phyloP scores from a whole-genome alignment of 805 yeast genomes.

The Candida lessepsii region DNA sequence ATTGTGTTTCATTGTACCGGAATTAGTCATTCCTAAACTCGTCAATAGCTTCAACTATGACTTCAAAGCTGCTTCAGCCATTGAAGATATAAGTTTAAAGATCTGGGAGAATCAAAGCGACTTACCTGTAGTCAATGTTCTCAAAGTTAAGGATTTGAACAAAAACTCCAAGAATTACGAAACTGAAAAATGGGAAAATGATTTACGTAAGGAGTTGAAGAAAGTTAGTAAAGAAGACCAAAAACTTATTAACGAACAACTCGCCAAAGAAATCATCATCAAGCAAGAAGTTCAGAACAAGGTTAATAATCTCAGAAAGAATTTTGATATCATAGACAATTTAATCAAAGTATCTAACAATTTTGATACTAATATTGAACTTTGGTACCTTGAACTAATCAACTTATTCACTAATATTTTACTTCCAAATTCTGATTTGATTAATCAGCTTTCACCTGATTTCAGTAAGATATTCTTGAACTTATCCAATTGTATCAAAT shows the following conservation, averaged over 20 bases:
- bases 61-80: slow-evolving; percentile 36
- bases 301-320: slow-evolving; percentile 13
- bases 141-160: slow-evolving; percentile 46
- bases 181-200: slow-evolving; percentile 86
- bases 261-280: slow-evolving; percentile 58
- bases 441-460: slow-evolving; percentile 52
- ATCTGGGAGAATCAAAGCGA: slow-evolving; percentile 73
- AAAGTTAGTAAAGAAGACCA: slow-evolving; percentile 80
- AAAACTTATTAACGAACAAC: slow-evolving; percentile 55
- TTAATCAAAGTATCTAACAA: slow-evolving; percentile 11
- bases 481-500: slow-evolving; percentile 8
- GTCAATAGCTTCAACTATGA: slow-evolving; percentile 42
- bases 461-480: slow-evolving; percentile 17
- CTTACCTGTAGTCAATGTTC: slow-evolving; percentile 54
- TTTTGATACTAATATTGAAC: slow-evolving; percentile 14
- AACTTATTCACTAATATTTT: slow-evolving; percentile 29
- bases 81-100: slow-evolving; percentile 50
- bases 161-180: slow-evolving; percentile 84
- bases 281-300: slow-evolving; percentile 44
- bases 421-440: slow-evolving; percentile 50
- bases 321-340: slow-evolving; percentile 15
- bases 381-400: slow-evolving; percentile 14
- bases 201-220: slow-evolving; percentile 71
- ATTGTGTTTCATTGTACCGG: slow-evolving; percentile 59
- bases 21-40: slow-evolving; percentile 51